Base-by-base conservation (phyloP, 2,329 filamentous ascomycete species). In the Penicillium sp. region DNA sequence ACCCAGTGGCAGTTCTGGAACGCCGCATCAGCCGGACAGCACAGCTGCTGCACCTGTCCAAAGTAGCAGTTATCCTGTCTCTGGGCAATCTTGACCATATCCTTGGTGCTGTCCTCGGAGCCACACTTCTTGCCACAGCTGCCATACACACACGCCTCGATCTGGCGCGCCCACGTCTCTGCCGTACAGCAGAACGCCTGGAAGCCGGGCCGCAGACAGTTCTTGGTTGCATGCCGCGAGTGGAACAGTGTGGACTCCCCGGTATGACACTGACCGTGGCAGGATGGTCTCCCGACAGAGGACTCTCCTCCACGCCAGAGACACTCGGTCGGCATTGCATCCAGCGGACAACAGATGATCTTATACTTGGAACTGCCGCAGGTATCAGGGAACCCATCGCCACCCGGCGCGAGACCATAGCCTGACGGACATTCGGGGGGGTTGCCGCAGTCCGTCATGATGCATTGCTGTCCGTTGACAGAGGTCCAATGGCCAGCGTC, bases 1-100 rank as follows among this genome's bases (percentile, higher is more conserved):
- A 63, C 61, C 61, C 61, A 63, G 56, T 63, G 61, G 35, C 61
- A 63, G 26, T 54, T 54, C 17, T 60, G 29, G 26, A 63, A 63
- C 38, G 61, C n/a, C 11, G 44, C 49, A 44, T 63, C 56, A 5
- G 38, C 6, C n/a, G 56, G 56, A 51, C 61, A 63, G 30, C 56
- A 59, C 5, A 60, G 41, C 30, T 31, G 30, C 30, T 31, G 30
- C 30, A 21, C 58, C 26, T 44, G 7, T 7, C 52, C 58, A 41
- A 29, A 58, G n/a, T 19, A 50, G 29, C 26, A 52, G 31, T 31
- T 31, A 31, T 31, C 30, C 30, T 31, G 30, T 31, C 30, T 31
- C 30, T 31, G 30, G 30, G 30, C 47, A 23, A 58, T 41, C 59
- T 57, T 41, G 54, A 41, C 45, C 45, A 48, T 56, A 19, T 23